Base-by-base conservation (phyloP, 1,139 yeast species). In the Pichia kudriavzevii region DNA sequence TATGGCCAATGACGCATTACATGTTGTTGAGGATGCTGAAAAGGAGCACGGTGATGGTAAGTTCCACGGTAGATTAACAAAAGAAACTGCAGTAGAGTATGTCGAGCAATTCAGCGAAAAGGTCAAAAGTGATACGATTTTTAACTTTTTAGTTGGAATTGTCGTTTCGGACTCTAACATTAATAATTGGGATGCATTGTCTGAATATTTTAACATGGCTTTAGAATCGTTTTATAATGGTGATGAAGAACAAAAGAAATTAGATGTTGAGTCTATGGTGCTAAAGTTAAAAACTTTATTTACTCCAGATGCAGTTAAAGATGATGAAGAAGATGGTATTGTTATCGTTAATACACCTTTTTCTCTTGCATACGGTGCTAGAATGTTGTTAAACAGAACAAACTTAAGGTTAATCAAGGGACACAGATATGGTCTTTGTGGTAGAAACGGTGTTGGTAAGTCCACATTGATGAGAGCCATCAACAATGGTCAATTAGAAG, bases 391-490 rank as follows among this genome's bases (percentile, higher is more conserved):
- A 52, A 91, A 88, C 71, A 88, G 91, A 64, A 88, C 98, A 37
- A 80, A 71, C 45, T 66, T 91, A 56, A 74, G 95, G 55, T 71
- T 91, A 42, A 68, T 83, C 53, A 87, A 88, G 66, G 98, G 98
- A 50, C 96, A 84, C 62, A 76, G 98, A 60, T 91, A 91, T 56
- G 98, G 98, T 66, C 73, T 91, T 45, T 87, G 96, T 69, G 98
- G 98, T 55, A 76, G 97, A 64, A 91, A 91, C 60, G 98, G 98
- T 72, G 96, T 96, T 41, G 98, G 98, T 67, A 91, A 91, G 62
- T 85, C 96, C 13, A 91, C 98, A 14, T 69, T 91, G 54, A 88
- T 91, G 97, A 75, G 98, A 62, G 83, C 98, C 25, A 91, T 91
- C 53, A 85, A 95, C 38, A 85, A 85, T 56, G 98, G 97, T 40